Evolutionary conservation across 108 stramenopile species (phyloP).

Genomic region (Stephanodiscus triporus): DNA sequence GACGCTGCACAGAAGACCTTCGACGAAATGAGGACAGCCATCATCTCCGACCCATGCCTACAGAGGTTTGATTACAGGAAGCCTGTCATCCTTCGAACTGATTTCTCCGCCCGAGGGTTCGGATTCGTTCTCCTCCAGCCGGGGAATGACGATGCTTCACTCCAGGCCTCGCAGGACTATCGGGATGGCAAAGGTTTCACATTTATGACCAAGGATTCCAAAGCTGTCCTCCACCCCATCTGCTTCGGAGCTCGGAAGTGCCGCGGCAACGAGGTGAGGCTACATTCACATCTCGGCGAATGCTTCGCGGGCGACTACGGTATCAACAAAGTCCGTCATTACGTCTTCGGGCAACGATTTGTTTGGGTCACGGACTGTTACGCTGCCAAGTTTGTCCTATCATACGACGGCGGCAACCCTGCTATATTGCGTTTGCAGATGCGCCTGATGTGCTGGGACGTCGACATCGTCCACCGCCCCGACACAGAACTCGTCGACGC

Average conservation of each 20-base stretch:
- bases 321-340: background rate
- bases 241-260: constrained; percentile 9
- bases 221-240: constrained; percentile 10
- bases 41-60: constrained; percentile 19
- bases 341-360: background rate
- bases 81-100: background rate
- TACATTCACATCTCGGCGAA: constrained; percentile 17
- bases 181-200: constrained; percentile 18
- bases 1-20: background rate
- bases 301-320: background rate
- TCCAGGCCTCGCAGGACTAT: background rate
- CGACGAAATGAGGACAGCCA: background rate
- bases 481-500: background rate
- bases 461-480: background rate
- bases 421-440: background rate
- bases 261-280: constrained; percentile 7
- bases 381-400: background rate
- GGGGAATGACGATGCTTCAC: background rate
- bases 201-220: background rate
- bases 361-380: background rate
- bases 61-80: background rate
- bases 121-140: constrained; percentile 1
- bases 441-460: background rate
- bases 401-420: background rate
- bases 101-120: background rate